Percentiles rank a stretch among this genome's conserved stretches.
Conservation (phyloP, 805 yeast genomes). For the Lipomyces kockii region DNA sequence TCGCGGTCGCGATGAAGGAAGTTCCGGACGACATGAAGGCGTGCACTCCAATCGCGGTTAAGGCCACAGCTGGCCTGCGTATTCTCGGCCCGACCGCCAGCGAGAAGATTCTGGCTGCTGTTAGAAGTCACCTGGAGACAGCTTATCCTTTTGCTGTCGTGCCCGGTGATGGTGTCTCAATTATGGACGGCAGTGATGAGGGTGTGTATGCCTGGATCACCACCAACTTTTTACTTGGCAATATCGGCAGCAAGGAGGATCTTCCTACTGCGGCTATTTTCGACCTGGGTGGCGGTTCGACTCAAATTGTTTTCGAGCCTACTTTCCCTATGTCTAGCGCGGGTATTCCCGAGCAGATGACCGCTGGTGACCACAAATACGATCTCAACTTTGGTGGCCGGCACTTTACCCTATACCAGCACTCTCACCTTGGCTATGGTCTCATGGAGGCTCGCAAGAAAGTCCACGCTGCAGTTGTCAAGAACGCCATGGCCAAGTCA, state of each 20-base stretch:
- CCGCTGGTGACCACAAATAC: constrained; percentile 88
- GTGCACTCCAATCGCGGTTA: constrained; percentile 94
- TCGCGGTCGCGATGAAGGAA: constrained; percentile 71
- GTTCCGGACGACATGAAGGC: constrained; percentile 74
- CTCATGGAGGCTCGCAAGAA: constrained; percentile 91
- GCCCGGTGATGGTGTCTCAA: constrained; percentile 80
- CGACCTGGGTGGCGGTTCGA: constrained; percentile 98
- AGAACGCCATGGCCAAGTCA: constrained; percentile 41
- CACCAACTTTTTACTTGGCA: constrained; percentile 88
- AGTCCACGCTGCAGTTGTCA: constrained; percentile 69
- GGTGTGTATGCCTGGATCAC: constrained; percentile 99
- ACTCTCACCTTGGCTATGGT: constrained; percentile 94
- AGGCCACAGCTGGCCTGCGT: constrained; percentile 97
- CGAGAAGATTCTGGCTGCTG: constrained; percentile 71
- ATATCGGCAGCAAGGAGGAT: constrained; percentile 78
- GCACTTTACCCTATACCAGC: constrained; percentile 83
- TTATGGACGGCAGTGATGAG: constrained; percentile 96
- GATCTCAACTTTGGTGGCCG: constrained; percentile 79
- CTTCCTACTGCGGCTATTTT: constrained; percentile 93
- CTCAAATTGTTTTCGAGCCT: constrained; percentile 98
- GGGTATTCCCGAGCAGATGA: constrained; percentile 62
- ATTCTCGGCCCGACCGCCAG: constrained; percentile 78
- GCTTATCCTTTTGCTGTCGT: constrained; percentile 94
- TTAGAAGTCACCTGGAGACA: constrained; percentile 70
- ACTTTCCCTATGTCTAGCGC: constrained; percentile 51